Percentiles rank a stretch among this genome's conserved stretches.
Evolutionary conservation across 2,329 filamentous ascomycete species (phyloP).

Genomic region (Aspergillus sp.): DNA sequence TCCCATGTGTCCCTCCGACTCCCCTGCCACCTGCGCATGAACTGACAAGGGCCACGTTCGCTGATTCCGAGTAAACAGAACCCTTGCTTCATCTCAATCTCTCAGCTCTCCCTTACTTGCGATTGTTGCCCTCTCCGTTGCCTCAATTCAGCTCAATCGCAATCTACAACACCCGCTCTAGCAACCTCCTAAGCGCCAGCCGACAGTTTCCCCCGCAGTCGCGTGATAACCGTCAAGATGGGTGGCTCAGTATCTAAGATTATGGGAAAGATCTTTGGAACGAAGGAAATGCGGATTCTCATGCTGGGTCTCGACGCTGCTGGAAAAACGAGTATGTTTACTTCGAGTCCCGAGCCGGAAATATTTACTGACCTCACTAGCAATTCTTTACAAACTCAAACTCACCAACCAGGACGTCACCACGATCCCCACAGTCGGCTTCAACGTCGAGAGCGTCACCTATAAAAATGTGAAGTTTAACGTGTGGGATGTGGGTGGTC

Average conservation of each 20-base stretch:
- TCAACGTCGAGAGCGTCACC: constrained; percentile 98
- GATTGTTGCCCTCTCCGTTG: not conserved
- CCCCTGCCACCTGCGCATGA: constrained; percentile 4
- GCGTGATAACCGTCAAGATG: constrained; percentile 58
- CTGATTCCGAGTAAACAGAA: constrained; percentile 10
- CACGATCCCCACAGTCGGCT: constrained; percentile 96
- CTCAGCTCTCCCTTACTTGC: not conserved
- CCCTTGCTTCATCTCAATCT: not conserved
- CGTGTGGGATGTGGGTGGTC: constrained; percentile 97
- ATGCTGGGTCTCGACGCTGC: constrained; percentile 98
- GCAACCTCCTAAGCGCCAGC: not conserved
- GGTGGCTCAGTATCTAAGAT: constrained; percentile 92
- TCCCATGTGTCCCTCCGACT: constrained; percentile 10
- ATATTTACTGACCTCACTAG: constrained; percentile 27
- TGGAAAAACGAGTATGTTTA: constrained; percentile 77
- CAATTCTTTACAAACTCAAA: constrained; percentile 98
- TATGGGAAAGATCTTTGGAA: constrained; percentile 98
- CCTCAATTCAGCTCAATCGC: not conserved
- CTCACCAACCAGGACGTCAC: constrained; percentile 91
- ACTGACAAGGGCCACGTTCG: constrained; percentile 12
- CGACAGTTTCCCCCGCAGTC: constrained; percentile 12
- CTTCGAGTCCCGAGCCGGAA: not conserved
- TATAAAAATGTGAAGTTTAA: constrained; percentile 99
- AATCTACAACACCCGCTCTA: not conserved
- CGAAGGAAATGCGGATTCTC: constrained; percentile 97